Evolutionary conservation across 2,329 filamentous ascomycete species (phyloP).

Genomic region (Colletotrichum sp.): DNA sequence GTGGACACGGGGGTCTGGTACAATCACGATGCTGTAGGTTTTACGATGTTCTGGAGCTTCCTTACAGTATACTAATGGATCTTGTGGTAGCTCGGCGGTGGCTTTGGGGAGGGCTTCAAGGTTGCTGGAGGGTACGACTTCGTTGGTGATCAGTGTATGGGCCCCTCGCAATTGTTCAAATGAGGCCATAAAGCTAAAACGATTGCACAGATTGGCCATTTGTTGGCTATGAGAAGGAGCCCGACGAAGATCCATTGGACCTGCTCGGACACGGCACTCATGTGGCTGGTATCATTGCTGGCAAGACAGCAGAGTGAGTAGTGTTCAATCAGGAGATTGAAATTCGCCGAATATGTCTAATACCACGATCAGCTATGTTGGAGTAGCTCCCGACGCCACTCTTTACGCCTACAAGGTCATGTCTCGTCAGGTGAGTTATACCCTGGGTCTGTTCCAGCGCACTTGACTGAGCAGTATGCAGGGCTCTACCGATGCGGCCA

Average conservation of each 20-base stretch:
- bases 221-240: slow-evolving; percentile 25
- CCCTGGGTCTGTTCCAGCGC: not conserved
- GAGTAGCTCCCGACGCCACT: slow-evolving; percentile 33
- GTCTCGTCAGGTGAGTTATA: not conserved
- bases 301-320: slow-evolving; percentile 21
- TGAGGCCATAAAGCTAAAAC: fast-evolving
- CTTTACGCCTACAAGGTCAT: slow-evolving; percentile 35
- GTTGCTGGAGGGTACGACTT: slow-evolving; percentile 28
- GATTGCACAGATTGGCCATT: not conserved
- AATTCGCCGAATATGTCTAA: not conserved
- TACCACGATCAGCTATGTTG: not conserved
- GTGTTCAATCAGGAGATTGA: not conserved
- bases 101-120: slow-evolving; percentile 20
- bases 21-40: slow-evolving; percentile 38
- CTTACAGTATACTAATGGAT: not conserved
- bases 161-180: not conserved
- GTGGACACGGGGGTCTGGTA: slow-evolving; percentile 47
- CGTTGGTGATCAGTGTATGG: slow-evolving; percentile 25
- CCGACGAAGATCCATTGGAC: slow-evolving; percentile 35
- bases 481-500: slow-evolving; percentile 5
- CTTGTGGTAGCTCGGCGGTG: slow-evolving; percentile 13
- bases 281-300: slow-evolving; percentile 35
- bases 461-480: not conserved
- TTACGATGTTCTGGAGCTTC: fast-evolving
- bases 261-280: slow-evolving; percentile 32